Conservation (phyloP, 345 rosid genomes). For the Eucalyptus dawsonii region DNA sequence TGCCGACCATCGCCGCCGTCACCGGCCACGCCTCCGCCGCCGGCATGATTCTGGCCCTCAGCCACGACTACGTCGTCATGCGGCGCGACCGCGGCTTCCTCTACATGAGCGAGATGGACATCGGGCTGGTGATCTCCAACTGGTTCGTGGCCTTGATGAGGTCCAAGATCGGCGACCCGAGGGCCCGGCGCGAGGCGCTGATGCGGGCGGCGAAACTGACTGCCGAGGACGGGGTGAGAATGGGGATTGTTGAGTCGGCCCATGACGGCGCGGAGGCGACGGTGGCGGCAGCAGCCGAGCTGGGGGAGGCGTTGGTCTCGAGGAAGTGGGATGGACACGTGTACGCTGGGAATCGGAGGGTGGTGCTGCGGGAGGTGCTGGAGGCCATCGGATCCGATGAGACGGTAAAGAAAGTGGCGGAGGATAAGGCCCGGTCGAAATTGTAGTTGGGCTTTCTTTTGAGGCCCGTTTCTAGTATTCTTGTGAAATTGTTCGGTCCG, state of each 20-base stretch:
- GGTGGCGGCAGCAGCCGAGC: slow-evolving; percentile 23
- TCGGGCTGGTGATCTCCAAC: slow-evolving; percentile 24
- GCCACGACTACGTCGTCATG: slow-evolving; percentile 60
- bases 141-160: slow-evolving; percentile 26
- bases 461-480: neutral
- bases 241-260: slow-evolving; percentile 39
- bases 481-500: neutral
- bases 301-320: slow-evolving; percentile 23
- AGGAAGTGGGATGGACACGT: slow-evolving; percentile 36
- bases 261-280: slow-evolving; percentile 38
- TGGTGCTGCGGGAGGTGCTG: slow-evolving; percentile 8
- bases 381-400: slow-evolving; percentile 4
- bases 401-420: neutral
- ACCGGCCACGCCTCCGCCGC: slow-evolving; percentile 79
- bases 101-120: slow-evolving; percentile 72
- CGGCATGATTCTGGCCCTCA: slow-evolving; percentile 37
- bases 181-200: slow-evolving; percentile 26
- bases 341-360: slow-evolving; percentile 38
- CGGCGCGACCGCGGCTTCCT: slow-evolving; percentile 54
- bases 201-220: slow-evolving; percentile 41
- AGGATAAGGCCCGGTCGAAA: neutral
- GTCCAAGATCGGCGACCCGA: slow-evolving; percentile 23
- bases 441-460: neutral
- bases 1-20: slow-evolving; percentile 58
- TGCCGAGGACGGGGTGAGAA: slow-evolving; percentile 27